Percentiles rank a stretch among this genome's conserved stretches.
Evolutionary conservation across 768 basidiomycete species (phyloP).

Genomic region (Russula ochroleuca): DNA sequence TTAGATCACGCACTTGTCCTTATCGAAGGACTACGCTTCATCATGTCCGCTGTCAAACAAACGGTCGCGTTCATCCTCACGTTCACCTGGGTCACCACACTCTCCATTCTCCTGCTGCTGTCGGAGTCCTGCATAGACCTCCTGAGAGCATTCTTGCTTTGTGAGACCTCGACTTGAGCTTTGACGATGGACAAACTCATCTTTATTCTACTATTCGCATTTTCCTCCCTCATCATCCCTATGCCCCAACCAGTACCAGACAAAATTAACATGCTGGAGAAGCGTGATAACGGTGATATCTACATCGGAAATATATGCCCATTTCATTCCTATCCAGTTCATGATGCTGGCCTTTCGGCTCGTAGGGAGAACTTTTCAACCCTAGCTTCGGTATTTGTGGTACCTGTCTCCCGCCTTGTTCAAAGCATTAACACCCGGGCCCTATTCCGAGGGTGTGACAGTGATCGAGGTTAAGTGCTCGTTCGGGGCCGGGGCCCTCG

Average conservation of each 20-base stretch:
- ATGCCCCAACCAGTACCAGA: slow-evolving; percentile 39
- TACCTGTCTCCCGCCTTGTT: too few species aligned
- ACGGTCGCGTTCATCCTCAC: slow-evolving; percentile 28
- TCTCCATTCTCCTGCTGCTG: slow-evolving; percentile 10
- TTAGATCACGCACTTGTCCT: too few species aligned
- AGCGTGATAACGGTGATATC: too few species aligned
- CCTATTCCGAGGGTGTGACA: too few species aligned
- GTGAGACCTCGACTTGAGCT: not conserved
- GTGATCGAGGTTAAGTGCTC: too few species aligned
- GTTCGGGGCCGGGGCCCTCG: too few species aligned
- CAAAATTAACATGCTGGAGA: slow-evolving; percentile 35
- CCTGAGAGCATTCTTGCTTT: not conserved
- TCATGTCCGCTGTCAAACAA: slow-evolving; percentile 17
- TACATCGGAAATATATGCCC: slow-evolving; percentile 56
- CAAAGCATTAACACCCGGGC: too few species aligned
- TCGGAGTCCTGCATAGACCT: slow-evolving; percentile 1
- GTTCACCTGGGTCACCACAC: slow-evolving; percentile 21
- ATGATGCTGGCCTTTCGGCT: slow-evolving; percentile 5
- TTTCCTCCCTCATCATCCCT: slow-evolving; percentile 43
- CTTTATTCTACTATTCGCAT: slow-evolving; percentile 34
- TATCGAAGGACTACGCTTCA: too few species aligned
- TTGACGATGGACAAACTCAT: slow-evolving; percentile 41
- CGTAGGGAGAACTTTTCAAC: too few species aligned
- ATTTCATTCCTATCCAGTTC: not conserved
- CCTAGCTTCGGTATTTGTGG: too few species aligned